Base-by-base conservation (phyloP, 78 protist species). In the Planoprotostelium fungivorum region DNA sequence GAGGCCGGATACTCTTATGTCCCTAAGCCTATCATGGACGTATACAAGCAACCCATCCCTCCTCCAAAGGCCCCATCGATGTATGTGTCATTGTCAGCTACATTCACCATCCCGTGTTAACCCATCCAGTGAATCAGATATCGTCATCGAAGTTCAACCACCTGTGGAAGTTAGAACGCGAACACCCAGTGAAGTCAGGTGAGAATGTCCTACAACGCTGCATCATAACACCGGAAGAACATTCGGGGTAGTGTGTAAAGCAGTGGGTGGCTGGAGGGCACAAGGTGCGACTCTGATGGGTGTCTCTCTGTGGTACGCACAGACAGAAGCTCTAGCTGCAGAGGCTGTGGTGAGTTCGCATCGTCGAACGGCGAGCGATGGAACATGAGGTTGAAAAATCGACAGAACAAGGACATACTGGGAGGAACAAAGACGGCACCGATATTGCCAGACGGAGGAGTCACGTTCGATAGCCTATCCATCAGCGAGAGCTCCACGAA, bases 401-500 rank as follows among this genome's bases (percentile, higher is more conserved):
- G 73, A 51, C 16, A 51, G 73, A 16, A 51, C 31, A 51, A 92
- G 84, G 90, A 88, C 38, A 92, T 92, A 31, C 34, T 92, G 38
- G 94, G 94, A 35, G 94, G 94, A n/a, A 92, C 89, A 34, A 92
- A 92, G 36, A 38, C 89, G 35, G 94, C 86, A 35, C 86, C 88
- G 1, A 88, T 92, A 35, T 89, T 91, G 10, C 89, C 87, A 37
- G 94, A 92, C 88, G 94, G 94, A 38, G 88, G 86, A 10, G 94
- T 92, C 28, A 91, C 86, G 28, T 92, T 92, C 35, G 94, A 92
- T 86, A 89, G 91, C 31, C 86, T 92, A 88, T 89, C 94, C 31
- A 92, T 92, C 90, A 92, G 92, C 37, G 94, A 92, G 83, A 91
- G 92, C 29, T 92, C 94, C 28, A 92, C 94, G 5, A 92, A 88